phyloP scores from a whole-genome alignment of 176 grass and related monocot species.

The Poa annua region DNA sequence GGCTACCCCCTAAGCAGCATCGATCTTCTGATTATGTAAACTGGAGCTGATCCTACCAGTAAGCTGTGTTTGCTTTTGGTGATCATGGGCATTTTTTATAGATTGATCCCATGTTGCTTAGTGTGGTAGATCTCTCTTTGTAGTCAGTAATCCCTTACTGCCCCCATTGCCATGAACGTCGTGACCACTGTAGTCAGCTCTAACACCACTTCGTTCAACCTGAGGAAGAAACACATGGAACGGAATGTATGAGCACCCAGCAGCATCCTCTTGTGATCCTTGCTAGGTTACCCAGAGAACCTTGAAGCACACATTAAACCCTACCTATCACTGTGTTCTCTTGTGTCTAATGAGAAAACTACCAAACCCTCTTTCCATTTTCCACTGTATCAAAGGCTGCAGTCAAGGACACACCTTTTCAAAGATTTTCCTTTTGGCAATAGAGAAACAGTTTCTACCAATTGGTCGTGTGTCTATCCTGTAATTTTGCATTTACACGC shows the following conservation, averaged over 20 bases:
- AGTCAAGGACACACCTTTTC: not conserved
- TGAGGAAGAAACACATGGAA: not conserved
- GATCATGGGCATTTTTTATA: not conserved
- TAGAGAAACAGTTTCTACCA: not conserved
- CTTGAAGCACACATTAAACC: not conserved
- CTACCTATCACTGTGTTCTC: slow-evolving; percentile 12
- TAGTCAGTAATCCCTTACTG: not conserved
- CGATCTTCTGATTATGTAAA: slow-evolving; percentile 25
- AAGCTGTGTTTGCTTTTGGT: not conserved
- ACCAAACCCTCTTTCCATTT: slow-evolving; percentile 24
- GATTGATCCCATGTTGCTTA: not conserved
- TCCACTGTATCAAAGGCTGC: not conserved
- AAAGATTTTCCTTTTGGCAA: not conserved
- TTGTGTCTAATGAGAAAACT: not conserved
- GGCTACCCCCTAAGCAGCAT: not conserved
- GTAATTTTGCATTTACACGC: not conserved
- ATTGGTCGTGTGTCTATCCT: not conserved
- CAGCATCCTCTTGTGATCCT: not conserved
- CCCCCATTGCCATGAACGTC: not conserved
- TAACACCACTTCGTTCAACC: slow-evolving; percentile 11
- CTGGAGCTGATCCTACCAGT: slow-evolving; percentile 19
- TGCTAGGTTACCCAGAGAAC: not conserved
- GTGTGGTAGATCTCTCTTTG: not conserved
- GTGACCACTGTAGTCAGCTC: slow-evolving; percentile 3
- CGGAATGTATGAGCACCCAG: not conserved